Percentiles rank a stretch among this genome's conserved stretches.
Conservation (phyloP, 73 alveolate genomes). For the Paramecium primaurelia region DNA sequence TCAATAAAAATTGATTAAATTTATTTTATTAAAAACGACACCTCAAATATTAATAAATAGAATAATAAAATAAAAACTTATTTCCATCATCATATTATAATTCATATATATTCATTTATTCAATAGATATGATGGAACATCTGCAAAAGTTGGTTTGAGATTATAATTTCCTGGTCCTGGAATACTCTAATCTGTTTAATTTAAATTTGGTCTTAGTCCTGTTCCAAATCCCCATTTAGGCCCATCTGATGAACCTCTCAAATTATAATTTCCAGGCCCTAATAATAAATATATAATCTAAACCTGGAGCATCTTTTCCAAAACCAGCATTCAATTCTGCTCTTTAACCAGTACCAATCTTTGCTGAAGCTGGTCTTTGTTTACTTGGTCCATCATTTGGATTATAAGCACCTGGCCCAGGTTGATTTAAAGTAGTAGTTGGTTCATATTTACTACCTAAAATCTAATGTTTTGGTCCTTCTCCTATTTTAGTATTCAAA, state of each 20-base stretch:
- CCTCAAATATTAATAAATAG: not conserved
- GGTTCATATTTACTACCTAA: conserved; percentile 45
- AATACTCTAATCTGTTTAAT: conserved; percentile 21
- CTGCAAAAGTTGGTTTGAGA: conserved; percentile 48
- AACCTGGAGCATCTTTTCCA: conserved; percentile 46
- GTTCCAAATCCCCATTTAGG: conserved; percentile 65
- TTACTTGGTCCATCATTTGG: conserved; percentile 4
- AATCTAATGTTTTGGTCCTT: conserved; percentile 33
- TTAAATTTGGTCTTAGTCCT: conserved; percentile 26
- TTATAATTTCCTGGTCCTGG: conserved; percentile 60
- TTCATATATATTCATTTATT: conserved; percentile 2
- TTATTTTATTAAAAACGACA: not conserved
- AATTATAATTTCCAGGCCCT: conserved; percentile 60
- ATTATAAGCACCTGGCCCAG: conserved; percentile 48
- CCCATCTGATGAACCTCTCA: conserved; percentile 45
- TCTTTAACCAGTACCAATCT: conserved; percentile 32
- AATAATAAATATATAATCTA: not conserved
- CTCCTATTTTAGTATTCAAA: not conserved
- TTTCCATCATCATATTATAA: not conserved
- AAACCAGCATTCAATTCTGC: not conserved
- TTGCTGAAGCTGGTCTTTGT: conserved; percentile 24
- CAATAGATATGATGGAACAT: conserved; percentile 36
- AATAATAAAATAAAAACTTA: not conserved
- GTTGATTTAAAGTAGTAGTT: not conserved
- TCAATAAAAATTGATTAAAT: not conserved